Base-by-base conservation (phyloP, 805 yeast species). In the Pichia paraexigua region DNA sequence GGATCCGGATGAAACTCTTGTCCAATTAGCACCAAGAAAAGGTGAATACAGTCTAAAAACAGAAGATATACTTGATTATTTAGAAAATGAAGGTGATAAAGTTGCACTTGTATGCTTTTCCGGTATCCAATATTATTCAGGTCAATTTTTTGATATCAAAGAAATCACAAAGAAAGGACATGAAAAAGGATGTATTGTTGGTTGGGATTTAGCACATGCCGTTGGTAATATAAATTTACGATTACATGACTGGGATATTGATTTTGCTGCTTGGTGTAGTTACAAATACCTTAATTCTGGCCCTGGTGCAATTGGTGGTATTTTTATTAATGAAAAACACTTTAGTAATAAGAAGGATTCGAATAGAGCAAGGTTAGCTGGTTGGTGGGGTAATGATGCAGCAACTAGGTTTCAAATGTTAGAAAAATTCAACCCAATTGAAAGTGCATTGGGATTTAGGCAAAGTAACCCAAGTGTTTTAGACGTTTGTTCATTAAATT, bases 131-230 rank as follows among this genome's bases (percentile, higher is more conserved):
- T 91, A 84, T 70, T 92, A 90, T 66, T 80, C 97, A 1, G 98
- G 98, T 9, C 98, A 91, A 67, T 72, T 74, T 25, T 90, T 91
- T 60, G 87, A 88, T 47, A 86, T 91, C 39, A 74, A 73, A 47
- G 64, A 65, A n/a, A 88, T 91, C 59, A 90, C 97, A 1, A 60
- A 62, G 10, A 71, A 70, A 45, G 90, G 85, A 6, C 83, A 87
- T 52, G 58, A 61, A 21, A 63, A 60, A 52, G 77, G 69, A 25
- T 75, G 86, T 37, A 70, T 77, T 1, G 86, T 83, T 28, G 97
- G 97, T 1, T 91, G 97, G 97, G 98, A 91, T 66, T 73, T 91
- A 58, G 98, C 98, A 1, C 98, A 91, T 65, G 96, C 95, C 1
- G 92, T 76, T 2, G 98, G 97, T 2, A 92, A 92, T 65, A 91